Conservation (phyloP, 352 stramenopile species). For the Pythium phragmitis region DNA sequence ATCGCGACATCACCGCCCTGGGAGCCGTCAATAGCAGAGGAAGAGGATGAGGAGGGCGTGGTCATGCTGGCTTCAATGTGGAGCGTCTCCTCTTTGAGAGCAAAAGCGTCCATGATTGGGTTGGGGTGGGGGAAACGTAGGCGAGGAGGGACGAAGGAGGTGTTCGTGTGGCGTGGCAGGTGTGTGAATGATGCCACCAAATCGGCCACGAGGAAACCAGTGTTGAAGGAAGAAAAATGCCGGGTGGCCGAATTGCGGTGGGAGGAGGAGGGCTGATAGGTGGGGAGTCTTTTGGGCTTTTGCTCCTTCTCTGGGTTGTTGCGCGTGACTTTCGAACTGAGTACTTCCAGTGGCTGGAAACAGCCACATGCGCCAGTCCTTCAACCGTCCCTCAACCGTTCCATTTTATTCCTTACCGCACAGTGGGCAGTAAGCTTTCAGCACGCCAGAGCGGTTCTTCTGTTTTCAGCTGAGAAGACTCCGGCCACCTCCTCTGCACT, state of each 20-base stretch:
- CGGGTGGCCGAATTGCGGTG: too few species aligned
- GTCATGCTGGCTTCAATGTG: conserved; percentile 15
- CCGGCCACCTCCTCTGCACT: too few species aligned
- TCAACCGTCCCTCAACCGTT: conserved; percentile 5
- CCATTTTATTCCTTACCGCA: not conserved
- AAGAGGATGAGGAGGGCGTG: not conserved
- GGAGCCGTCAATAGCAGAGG: not conserved
- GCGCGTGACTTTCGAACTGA: not conserved
- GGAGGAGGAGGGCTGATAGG: too few species aligned
- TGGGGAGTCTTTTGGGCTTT: too few species aligned
- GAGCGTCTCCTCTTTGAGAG: conserved; percentile 5
- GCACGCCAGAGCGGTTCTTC: conserved; percentile 7
- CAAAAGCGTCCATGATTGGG: conserved; percentile 3
- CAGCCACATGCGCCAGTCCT: conserved; percentile 3
- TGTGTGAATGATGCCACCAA: not conserved
- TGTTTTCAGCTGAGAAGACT: not conserved
- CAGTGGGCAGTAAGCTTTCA: not conserved
- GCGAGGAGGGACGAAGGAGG: too few species aligned
- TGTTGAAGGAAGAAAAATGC: conserved; percentile 3
- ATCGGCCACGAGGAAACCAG: conserved; percentile 4
- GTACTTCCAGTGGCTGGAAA: not conserved
- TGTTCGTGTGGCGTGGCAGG: not conserved
- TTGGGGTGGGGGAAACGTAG: not conserved
- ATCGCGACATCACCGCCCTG: conserved; percentile 1
- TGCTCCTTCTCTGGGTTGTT: conserved; percentile 1